Base-by-base conservation (phyloP, 2,329 filamentous ascomycete genomes). In the Harringtonia lauricola region DNA sequence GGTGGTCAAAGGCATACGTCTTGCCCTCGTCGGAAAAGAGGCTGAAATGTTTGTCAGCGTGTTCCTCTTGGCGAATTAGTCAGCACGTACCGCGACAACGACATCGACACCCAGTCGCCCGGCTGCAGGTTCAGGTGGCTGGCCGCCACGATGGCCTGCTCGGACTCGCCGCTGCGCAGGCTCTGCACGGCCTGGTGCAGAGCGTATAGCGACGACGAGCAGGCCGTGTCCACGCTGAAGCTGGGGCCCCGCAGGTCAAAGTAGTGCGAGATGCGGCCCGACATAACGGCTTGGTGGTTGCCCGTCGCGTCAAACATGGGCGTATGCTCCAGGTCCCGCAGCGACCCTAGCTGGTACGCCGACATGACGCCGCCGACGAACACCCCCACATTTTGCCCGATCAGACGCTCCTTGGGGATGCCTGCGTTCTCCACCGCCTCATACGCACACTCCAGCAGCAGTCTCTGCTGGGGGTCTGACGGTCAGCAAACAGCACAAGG, bases 391-490 rank as follows among this genome's bases (percentile, higher is more conserved):
- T 26, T 10, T 26, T 26, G 6, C 7, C 24, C 24, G 24, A 26
- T 10, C 6, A 26, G 6, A 10, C 10, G 24, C 24, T 26, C 7
- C 24, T 26, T 26, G 24, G 24, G 24, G 10, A 26, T 26, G 24
- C 24, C 24, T 10, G 24, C 70, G 44, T 67, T 71, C 50, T 76
- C 72, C 10, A 76, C 57, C 0, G 71, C 70, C 52, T 76, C 72
- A 46, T 70, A 76, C 0, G 69, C 67, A 46, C 67, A 71, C 52
- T 76, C 71, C 2, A 75, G 59, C 8, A 73, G 59, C 18, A 72
- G 58, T 2, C 72, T 62, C 45, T 75, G 71, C 47, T 75, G 71
- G 1, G 72, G 72, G 39, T 76, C n/a, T n/a, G n/a, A n/a, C n/a
- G n/a, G n/a, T n/a, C n/a, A n/a, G n/a, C n/a, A n/a, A n/a, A n/a